Base-by-base conservation (phyloP, 2,329 filamentous ascomycete species). In the Aschersonia sp. region DNA sequence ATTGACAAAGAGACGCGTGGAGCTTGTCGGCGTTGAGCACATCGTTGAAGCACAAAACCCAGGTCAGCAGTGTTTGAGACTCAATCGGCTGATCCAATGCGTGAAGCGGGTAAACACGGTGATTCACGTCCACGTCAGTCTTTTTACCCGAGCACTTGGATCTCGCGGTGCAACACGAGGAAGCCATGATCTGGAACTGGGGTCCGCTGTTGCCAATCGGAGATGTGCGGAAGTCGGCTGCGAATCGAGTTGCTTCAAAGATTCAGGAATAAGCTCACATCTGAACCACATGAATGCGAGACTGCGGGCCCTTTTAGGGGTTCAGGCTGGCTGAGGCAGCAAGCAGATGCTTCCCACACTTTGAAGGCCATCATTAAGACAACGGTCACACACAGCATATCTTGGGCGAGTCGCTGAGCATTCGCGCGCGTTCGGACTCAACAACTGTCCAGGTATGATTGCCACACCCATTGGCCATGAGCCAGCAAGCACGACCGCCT, bases 21-120 rank as follows among this genome's bases (percentile, higher is more conserved):
- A 51, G 45, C 38, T 38, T 41, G 12, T 40, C 29, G 9, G 43
- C 50, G 30, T 45, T 31, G 43, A 51, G 47, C 47, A 51, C 50
- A 46, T 51, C 50, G 38, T 51, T 51, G 47, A 51, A 51, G 47
- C 50, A 49, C 47, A 51, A 40, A 12, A 51, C 50, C 50, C 50
- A 51, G 6, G 50, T 51, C 9, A 47, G 35, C 35, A 51, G 40
- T 40, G 40, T 44, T 35, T 51, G 43, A 12, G 30, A 32, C 29
- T 43, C 29, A 7, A 31, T 47, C 20, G 45, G 41, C 32, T 49
- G 50, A 12, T 49, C 47, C 28, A 51, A 35, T n/a, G 20, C 20
- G 47, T 49, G 50, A 9, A 51, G 28, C 5, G 50, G 47, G 32
- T 47, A 51, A 10, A 51, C 45, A 32, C 45, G 41, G n/a, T 45